phyloP scores from a whole-genome alignment of 331 rosid genomes.

The Quercus phellos region DNA sequence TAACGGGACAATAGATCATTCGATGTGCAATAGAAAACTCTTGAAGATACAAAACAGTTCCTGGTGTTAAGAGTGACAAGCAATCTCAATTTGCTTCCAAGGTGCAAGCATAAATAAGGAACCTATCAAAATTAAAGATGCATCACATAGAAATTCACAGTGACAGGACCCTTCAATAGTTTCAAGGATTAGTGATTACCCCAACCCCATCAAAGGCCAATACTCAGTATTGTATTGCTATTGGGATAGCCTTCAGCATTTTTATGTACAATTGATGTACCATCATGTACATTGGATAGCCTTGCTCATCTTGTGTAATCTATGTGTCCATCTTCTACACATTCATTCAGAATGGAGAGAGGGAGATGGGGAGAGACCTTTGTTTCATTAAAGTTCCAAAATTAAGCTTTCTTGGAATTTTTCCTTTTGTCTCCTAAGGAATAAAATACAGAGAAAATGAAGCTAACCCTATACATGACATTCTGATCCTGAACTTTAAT shows the following conservation, averaged over 20 bases:
- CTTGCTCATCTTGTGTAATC: not conserved
- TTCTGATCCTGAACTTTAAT: not conserved
- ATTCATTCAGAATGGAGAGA: not conserved
- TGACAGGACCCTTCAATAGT: constrained; percentile 9
- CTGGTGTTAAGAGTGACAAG: constrained; percentile 27
- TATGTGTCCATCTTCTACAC: not conserved
- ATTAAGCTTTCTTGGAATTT: not conserved
- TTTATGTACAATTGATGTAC: not conserved
- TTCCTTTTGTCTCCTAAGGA: not conserved
- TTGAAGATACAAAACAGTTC: constrained; percentile 39
- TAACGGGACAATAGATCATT: constrained; percentile 47
- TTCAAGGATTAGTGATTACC: not conserved
- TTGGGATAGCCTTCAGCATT: not conserved
- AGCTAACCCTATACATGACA: not conserved
- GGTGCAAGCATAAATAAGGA: constrained; percentile 19
- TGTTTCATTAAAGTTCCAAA: not conserved
- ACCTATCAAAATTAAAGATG: constrained; percentile 16
- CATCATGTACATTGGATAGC: not conserved
- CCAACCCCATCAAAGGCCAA: not conserved
- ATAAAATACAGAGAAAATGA: not conserved
- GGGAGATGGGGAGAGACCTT: not conserved
- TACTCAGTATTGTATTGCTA: not conserved
- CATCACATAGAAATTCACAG: not conserved
- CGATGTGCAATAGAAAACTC: constrained; percentile 41
- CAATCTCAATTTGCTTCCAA: constrained; percentile 27